These are phyloP conservation scores for Monilinia laxa DNA, from an alignment of 2,329 filamentous ascomycete genomes.

Conservation along the genomic window DNA sequence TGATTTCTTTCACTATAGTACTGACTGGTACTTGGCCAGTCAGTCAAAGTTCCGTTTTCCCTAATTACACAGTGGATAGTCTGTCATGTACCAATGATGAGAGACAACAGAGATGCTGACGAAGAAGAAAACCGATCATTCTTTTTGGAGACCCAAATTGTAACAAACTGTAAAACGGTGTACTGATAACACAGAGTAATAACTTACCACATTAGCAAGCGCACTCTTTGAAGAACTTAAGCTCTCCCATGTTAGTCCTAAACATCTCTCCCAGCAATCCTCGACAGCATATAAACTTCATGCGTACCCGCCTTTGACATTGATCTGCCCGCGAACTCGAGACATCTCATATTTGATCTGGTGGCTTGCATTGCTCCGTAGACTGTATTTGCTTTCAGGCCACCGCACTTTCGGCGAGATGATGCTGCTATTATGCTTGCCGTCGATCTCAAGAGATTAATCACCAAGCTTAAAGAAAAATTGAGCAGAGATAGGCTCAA, in stretches of 20 bases:
- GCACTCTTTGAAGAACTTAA: constrained; percentile 52
- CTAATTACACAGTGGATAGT: background rate
- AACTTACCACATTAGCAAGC: constrained; percentile 53
- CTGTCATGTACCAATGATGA: background rate
- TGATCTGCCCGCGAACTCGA: constrained; percentile 39
- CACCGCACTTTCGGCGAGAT: constrained; percentile 58
- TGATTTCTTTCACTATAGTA: background rate
- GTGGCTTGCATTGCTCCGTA: constrained; percentile 53
- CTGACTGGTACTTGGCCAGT: background rate
- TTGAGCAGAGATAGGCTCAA: constrained; percentile 56
- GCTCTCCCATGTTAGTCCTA: constrained; percentile 51
- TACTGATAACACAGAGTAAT: too few relatives aligned
- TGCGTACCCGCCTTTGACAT: too few relatives aligned
- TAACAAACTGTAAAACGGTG: background rate
- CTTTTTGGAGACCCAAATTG: background rate
- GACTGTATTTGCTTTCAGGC: constrained; percentile 53
- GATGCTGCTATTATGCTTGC: constrained; percentile 55
- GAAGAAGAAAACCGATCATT: background rate
- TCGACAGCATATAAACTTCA: too few relatives aligned
- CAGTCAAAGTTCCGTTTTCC: background rate
- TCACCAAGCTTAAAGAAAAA: constrained; percentile 50
- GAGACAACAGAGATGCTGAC: background rate
- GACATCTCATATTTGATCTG: constrained; percentile 48
- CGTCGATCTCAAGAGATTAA: constrained; percentile 45
- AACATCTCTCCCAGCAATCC: constrained; percentile 42